Evolutionary conservation across 2,329 filamentous ascomycete species (phyloP).

Genomic region (Cercospora janseana): DNA sequence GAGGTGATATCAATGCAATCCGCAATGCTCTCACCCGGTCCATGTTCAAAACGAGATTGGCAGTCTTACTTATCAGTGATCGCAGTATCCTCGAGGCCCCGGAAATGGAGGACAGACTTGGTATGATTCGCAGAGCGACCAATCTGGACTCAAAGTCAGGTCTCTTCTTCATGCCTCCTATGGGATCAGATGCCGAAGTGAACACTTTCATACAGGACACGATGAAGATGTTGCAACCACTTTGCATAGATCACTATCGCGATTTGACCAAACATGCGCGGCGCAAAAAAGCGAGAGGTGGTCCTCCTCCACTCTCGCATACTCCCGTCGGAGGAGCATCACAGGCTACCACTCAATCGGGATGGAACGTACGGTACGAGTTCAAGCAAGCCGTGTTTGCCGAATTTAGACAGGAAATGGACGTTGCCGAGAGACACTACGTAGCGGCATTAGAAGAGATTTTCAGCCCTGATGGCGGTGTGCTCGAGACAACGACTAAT

Average conservation of each 20-base stretch:
- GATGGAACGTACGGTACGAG: constrained; percentile 93
- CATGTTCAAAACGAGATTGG: constrained; percentile 74
- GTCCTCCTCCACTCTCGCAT: constrained; percentile 74
- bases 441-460: constrained; percentile 83
- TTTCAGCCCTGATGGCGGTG: constrained; percentile 66
- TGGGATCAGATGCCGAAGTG: constrained; percentile 68
- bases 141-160: constrained; percentile 76
- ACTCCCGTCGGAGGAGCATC: constrained; percentile 82
- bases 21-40: constrained; percentile 67
- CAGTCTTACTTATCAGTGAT: constrained; percentile 75
- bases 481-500: constrained; percentile 82
- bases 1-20: constrained; percentile 77
- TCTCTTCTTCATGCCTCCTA: constrained; percentile 77
- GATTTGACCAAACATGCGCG: constrained; percentile 90
- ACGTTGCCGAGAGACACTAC: constrained; percentile 79
- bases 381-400: constrained; percentile 89
- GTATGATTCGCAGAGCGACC: constrained; percentile 74
- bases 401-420: constrained; percentile 91
- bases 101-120: constrained; percentile 71
- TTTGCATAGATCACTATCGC: constrained; percentile 84
- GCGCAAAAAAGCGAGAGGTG: constrained; percentile 78
- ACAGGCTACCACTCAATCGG: constrained; percentile 76
- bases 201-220: constrained; percentile 71
- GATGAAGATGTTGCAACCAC: constrained; percentile 68
- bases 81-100: constrained; percentile 58